Evolutionary conservation across 495 filamentous ascomycete species (phyloP), one percentile per base, ranked within the genome.

Genomic region (Daldinia concentrica): DNA sequence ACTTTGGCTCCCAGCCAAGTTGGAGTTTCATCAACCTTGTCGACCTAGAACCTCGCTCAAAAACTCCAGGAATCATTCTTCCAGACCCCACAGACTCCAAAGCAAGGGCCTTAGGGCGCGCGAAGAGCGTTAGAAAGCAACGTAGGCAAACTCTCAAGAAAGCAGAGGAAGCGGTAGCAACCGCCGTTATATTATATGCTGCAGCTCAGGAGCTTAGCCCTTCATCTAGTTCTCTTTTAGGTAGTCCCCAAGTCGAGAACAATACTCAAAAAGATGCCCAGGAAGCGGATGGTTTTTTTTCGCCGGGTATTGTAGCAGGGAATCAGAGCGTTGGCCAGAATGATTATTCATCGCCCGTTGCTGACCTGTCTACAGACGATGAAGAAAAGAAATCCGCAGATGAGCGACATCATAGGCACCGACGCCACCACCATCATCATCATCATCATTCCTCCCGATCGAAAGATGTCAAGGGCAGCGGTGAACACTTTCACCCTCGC

Each of bases 321-420:
- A 72, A 74, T 64, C 67, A 64, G 55, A 73, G 65, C 64, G 64
- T 66, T 69, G 70, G 72, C 57, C 66, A 72, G 67, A 69, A 64
- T 72, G 73, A 72, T 60, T 15, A 67, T 69, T 72, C 72, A 72
- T 48, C 62, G 62, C 73, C 76, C 75, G 80, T 82, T 80, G 77
- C 82, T 84, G 82, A 83, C 82, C 76, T 80, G 74, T 80, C 67
- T 75, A 75, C 79, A 83, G 81, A 79, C 72, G 79, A 84, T 75
- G 80, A 81, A 76, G 72, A 68, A 55, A 80, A 74, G 65, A 79
- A 78, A 63, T 61, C 72, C 14, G 52, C 73, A 32, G 81, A 82
- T 26, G 80, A 78, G 45, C 69, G 76, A 37, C 74, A 63, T 63
- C 73, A 77, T 67, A 76, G 81, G 64, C 77, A 77, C 55, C 79